Conservation (phyloP, 1,284 basidiomycete species). For the Ganoderma leucocontextum region DNA sequence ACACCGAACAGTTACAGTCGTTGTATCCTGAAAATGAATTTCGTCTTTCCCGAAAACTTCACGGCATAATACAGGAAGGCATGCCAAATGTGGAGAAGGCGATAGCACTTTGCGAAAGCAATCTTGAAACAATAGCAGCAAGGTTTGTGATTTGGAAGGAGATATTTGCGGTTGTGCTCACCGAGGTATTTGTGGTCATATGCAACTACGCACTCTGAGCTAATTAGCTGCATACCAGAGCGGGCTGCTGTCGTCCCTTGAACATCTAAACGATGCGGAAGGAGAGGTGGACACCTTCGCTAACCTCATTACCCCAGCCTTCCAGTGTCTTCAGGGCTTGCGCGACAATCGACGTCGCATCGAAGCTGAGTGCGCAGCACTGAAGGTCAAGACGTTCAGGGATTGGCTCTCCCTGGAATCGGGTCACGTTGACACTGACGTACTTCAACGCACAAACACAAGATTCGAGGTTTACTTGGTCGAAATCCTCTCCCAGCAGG, state of each 20-base stretch:
- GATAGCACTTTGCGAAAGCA: background rate
- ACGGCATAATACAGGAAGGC: background rate
- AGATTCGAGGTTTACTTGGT: background rate
- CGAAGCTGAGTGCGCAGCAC: background rate
- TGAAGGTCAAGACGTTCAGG: background rate
- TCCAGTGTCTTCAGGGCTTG: background rate
- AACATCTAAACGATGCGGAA: background rate
- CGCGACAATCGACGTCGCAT: background rate
- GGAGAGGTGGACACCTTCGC: background rate
- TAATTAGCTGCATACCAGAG: background rate
- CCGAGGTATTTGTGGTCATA: background rate
- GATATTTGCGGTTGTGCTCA: background rate
- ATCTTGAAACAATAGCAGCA: background rate
- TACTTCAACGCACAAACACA: background rate
- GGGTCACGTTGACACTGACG: background rate
- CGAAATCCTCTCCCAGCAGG: background rate
- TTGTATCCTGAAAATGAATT: no score
- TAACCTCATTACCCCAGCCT: background rate
- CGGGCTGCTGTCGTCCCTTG: background rate
- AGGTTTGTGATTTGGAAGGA: background rate
- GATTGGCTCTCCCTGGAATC: background rate
- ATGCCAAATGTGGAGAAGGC: background rate
- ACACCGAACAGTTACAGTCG: no score
- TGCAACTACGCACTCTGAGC: background rate
- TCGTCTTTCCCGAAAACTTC: background rate